Evolutionary conservation across 164 flowering plant genomes (phyloP).

Genomic region (Stephania cephalantha): DNA sequence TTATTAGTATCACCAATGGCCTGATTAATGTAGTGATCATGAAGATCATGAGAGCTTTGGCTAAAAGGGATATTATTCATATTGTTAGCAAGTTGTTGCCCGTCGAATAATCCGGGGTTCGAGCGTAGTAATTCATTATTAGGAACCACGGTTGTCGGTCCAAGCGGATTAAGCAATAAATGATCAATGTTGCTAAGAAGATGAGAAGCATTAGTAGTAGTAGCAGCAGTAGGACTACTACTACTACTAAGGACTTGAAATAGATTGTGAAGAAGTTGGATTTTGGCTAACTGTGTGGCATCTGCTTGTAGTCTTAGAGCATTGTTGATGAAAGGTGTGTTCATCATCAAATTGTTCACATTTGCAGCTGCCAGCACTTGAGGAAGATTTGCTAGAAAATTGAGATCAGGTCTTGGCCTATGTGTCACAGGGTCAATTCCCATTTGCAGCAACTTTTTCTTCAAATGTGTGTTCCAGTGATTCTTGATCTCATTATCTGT

Average conservation of each 20-base stretch:
- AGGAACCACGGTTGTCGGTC: neutral
- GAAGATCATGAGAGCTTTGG: neutral
- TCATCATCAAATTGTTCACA: slow-evolving; percentile 26
- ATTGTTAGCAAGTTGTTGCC: neutral
- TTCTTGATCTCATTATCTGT: slow-evolving; percentile 75
- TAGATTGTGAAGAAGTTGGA: slow-evolving; percentile 39
- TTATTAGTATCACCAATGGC: slow-evolving; percentile 1
- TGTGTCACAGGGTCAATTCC: slow-evolving; percentile 71
- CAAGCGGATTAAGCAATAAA: slow-evolving; percentile 8
- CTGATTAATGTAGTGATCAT: neutral
- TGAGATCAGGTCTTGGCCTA: slow-evolving; percentile 48
- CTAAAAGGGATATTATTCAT: neutral
- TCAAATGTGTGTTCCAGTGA: slow-evolving; percentile 64
- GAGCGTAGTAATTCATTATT: slow-evolving; percentile 9
- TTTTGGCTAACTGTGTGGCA: slow-evolving; percentile 38
- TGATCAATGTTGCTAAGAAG: slow-evolving; percentile 6
- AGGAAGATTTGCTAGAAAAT: slow-evolving; percentile 32
- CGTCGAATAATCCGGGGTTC: slow-evolving; percentile 7
- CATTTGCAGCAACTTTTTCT: slow-evolving; percentile 52
- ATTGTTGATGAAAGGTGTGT: slow-evolving; percentile 25
- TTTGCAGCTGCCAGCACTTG: slow-evolving; percentile 30
- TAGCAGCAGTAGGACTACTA: neutral
- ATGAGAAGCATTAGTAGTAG: no score
- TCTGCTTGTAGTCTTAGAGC: slow-evolving; percentile 42
- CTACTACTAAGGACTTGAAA: slow-evolving; percentile 23